Conservation (phyloP, 306 rosid species). For the Glycine latifolia region DNA sequence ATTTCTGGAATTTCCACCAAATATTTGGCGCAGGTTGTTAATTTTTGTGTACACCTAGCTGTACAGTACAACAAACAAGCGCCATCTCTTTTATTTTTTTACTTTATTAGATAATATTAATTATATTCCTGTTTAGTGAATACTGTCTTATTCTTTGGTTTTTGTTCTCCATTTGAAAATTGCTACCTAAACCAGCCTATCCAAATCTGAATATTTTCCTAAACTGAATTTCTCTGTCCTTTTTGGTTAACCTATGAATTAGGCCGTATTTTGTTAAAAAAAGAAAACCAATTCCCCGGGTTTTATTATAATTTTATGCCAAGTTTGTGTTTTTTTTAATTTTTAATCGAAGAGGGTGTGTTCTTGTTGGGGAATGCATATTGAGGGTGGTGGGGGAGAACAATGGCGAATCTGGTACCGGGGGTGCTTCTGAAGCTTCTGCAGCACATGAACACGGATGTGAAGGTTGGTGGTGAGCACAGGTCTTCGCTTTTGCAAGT, state of each 20-base stretch:
- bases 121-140: slow-evolving; percentile 25
- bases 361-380: slow-evolving; percentile 49
- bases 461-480: slow-evolving; percentile 94
- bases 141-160: slow-evolving; percentile 41
- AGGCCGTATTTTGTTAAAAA: too few relatives aligned
- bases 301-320: too few relatives aligned
- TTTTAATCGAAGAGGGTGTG: background rate
- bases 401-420: slow-evolving; percentile 97
- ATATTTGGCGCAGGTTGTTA: background rate
- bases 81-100: background rate
- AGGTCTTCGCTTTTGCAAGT: slow-evolving; percentile 90
- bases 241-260: slow-evolving; percentile 2
- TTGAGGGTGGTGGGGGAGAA: slow-evolving; percentile 51
- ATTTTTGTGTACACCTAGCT: background rate
- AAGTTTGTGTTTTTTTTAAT: background rate
- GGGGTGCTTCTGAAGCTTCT: slow-evolving; percentile 94
- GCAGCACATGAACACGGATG: slow-evolving; percentile 96
- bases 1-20: background rate
- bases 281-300: slow-evolving; percentile 30
- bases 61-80: background rate
- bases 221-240: slow-evolving; percentile 42
- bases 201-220: slow-evolving; percentile 45
- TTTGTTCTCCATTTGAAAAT: slow-evolving; percentile 20
- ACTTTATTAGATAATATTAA: background rate
- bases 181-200: slow-evolving; percentile 29